phyloP scores from a whole-genome alignment of 352 stramenopile species.

The Globisporangium iwayamae region DNA sequence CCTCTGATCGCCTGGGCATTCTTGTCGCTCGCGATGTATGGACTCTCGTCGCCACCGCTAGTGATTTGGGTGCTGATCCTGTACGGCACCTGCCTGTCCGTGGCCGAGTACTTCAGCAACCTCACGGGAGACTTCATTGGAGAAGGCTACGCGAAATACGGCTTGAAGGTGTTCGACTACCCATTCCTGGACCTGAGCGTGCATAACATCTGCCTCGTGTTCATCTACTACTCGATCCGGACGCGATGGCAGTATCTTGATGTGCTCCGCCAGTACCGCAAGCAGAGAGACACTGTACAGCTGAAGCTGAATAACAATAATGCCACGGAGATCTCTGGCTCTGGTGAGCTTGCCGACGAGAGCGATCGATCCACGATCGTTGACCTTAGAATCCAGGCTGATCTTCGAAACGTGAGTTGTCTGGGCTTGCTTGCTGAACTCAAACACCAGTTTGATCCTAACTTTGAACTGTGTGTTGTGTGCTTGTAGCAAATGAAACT shows the following conservation, averaged over 20 bases:
- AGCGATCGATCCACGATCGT: conserved; percentile 27
- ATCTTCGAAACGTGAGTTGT: conserved; percentile 43
- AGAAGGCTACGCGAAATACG: conserved; percentile 50
- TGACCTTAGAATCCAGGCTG: conserved; percentile 38
- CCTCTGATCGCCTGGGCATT: conserved; percentile 64
- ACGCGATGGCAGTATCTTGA: conserved; percentile 74
- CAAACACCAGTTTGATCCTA: not conserved
- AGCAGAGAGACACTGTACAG: conserved; percentile 19
- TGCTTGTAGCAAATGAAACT: conserved; percentile 40
- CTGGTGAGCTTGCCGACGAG: conserved; percentile 11
- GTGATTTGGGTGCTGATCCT: conserved; percentile 64
- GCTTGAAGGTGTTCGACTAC: conserved; percentile 67
- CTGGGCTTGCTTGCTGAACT: not conserved
- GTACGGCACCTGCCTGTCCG: conserved; percentile 50
- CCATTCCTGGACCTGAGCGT: conserved; percentile 69
- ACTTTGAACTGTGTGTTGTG: conserved; percentile 2
- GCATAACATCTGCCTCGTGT: conserved; percentile 70
- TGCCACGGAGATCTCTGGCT: not conserved
- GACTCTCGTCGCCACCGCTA: conserved; percentile 37
- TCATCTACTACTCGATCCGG: conserved; percentile 80
- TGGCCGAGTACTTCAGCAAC: conserved; percentile 68
- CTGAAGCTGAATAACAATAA: conserved; percentile 10
- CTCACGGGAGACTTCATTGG: conserved; percentile 51
- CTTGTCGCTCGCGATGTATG: conserved; percentile 66
- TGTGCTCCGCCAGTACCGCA: conserved; percentile 33